Evolutionary conservation across 768 basidiomycete species (phyloP).

Genomic region (Hericium coralloides): DNA sequence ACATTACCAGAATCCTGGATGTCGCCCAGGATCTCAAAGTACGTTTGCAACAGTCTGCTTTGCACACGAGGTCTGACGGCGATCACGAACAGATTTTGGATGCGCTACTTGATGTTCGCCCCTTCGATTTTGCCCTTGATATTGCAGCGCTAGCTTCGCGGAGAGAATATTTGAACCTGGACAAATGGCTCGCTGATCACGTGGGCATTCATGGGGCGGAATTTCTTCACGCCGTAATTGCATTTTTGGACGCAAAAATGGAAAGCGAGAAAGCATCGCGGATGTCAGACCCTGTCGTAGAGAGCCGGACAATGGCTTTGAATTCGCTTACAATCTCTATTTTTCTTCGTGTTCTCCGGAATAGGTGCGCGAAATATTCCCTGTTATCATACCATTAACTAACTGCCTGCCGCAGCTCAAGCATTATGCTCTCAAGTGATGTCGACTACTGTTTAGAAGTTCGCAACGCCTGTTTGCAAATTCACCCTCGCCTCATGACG

Average conservation of each 20-base stretch:
- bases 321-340: constrained; percentile 85
- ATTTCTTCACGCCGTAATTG: constrained; percentile 80
- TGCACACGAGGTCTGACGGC: constrained; percentile 1
- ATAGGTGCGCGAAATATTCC: constrained; percentile 44
- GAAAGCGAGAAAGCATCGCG: constrained; percentile 74
- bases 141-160: constrained; percentile 90
- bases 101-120: constrained; percentile 81
- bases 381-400: constrained; percentile 1
- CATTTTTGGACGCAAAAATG: constrained; percentile 90
- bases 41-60: constrained; percentile 14
- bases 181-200: constrained; percentile 93
- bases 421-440: constrained; percentile 67
- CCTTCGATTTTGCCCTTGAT: constrained; percentile 86
- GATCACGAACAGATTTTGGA: constrained; percentile 65
- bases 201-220: constrained; percentile 74
- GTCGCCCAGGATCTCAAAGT: constrained; percentile 94
- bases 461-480: constrained; percentile 86
- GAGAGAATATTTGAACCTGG: constrained; percentile 88
- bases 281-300: constrained; percentile 68
- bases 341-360: constrained; percentile 82
- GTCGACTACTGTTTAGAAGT: constrained; percentile 85
- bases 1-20: constrained; percentile 91
- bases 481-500: constrained; percentile 94
- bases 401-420: constrained; percentile 39
- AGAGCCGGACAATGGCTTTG: constrained; percentile 79